Conservation (phyloP, 257 asterid species). For the Solanum clarkiae region DNA sequence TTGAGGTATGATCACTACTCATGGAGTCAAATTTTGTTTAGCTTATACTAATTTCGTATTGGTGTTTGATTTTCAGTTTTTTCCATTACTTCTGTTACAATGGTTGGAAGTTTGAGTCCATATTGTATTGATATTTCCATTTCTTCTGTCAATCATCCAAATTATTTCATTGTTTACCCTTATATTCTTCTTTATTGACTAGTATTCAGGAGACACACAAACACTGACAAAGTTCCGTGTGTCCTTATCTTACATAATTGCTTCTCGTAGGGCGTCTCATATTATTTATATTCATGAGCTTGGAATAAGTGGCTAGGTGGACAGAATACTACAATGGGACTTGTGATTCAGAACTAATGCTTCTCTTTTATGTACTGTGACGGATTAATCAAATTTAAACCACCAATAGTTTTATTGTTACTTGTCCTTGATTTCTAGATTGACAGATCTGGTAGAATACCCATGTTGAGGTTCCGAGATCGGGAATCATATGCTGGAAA, state of each 20-base stretch:
- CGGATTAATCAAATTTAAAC: background rate
- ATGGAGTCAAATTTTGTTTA: background rate
- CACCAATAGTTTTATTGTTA: background rate
- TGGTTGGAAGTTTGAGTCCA: background rate
- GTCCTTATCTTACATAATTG: background rate
- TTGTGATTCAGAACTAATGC: background rate
- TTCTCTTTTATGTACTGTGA: background rate
- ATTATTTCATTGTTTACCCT: background rate
- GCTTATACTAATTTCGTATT: background rate
- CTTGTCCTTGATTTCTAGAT: conserved; percentile 24
- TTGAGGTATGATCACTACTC: conserved; percentile 49
- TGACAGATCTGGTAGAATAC: conserved; percentile 90
- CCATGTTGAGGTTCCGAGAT: conserved; percentile 85
- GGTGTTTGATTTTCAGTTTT: background rate
- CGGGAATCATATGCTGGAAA: conserved; percentile 90
- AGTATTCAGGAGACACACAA: background rate
- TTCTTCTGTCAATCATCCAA: background rate
- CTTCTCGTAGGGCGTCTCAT: background rate
- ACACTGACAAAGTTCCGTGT: background rate
- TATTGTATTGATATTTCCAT: background rate
- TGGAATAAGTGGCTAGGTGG: background rate
- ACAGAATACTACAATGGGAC: background rate
- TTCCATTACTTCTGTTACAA: background rate
- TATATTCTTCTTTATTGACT: background rate
- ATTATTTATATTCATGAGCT: background rate